Conservation (phyloP, 208 protist genomes). For the Wallacemonas sp. region DNA sequence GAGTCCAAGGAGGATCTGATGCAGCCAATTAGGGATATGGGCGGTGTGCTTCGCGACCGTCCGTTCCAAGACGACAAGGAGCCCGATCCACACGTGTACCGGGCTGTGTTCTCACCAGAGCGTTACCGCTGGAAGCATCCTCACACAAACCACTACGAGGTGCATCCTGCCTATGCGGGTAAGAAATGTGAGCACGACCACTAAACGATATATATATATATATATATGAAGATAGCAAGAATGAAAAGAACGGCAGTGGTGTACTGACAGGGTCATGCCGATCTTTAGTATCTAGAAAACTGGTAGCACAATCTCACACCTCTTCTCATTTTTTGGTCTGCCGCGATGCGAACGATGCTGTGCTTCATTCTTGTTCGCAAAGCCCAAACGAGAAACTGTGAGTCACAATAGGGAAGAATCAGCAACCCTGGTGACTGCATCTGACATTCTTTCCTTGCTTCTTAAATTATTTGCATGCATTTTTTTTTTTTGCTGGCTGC, state of each 20-base stretch:
- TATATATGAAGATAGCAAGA: not conserved
- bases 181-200: constrained; percentile 34
- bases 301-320: not conserved
- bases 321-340: constrained; percentile 8
- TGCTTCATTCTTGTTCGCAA: too few species aligned
- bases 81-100: constrained; percentile 82
- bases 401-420: too few species aligned
- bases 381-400: too few species aligned
- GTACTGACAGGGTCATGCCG: not conserved
- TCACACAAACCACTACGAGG: constrained; percentile 71
- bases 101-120: constrained; percentile 82
- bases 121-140: constrained; percentile 80
- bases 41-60: constrained; percentile 65
- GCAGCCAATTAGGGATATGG: constrained; percentile 78
- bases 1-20: constrained; percentile 74
- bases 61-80: constrained; percentile 81
- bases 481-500: constrained; percentile 12
- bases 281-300: not conserved
- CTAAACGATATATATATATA: constrained; percentile 8
- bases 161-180: constrained; percentile 73
- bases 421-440: too few species aligned
- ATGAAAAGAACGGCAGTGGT: not conserved
- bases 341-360: too few species aligned
- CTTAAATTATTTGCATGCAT: not conserved
- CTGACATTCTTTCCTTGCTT: not conserved